These are phyloP conservation scores for Botrytis medusae DNA, from an alignment of 2,329 filamentous ascomycete species.

Conservation along the genomic window DNA sequence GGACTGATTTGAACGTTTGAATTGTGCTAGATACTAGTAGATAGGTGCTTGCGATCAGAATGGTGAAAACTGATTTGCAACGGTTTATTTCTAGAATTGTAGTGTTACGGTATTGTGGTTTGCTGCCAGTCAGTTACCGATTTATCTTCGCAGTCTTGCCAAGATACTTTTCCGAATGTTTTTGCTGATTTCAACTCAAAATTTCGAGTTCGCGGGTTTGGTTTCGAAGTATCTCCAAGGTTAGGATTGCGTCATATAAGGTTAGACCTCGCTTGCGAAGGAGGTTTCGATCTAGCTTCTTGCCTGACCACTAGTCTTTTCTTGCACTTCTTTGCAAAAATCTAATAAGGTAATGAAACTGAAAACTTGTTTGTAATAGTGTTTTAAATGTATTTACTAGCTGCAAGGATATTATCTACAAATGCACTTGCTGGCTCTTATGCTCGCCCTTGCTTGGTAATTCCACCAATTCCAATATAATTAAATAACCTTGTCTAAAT, in stretches of 20 bases:
- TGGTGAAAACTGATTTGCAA: not conserved
- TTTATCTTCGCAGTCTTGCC: not conserved
- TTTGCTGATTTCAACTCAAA: not conserved
- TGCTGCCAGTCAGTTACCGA: not conserved
- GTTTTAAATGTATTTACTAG: not conserved
- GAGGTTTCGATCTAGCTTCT: not conserved
- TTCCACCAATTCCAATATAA: not conserved
- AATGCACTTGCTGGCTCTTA: not conserved
- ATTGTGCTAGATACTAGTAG: no score
- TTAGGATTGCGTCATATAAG: not conserved
- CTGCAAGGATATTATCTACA: slow-evolving; percentile 12
- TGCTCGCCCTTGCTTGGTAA: not conserved
- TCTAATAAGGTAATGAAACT: not conserved
- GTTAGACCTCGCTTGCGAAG: not conserved
- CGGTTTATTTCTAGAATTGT: not conserved
- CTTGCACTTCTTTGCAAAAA: not conserved
- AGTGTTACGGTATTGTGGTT: not conserved
- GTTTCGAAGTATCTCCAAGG: not conserved
- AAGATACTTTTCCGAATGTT: no score
- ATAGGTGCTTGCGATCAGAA: not conserved
- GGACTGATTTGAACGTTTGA: not conserved
- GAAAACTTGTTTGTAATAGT: not conserved
- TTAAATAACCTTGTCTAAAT: not conserved
- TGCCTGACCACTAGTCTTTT: not conserved
- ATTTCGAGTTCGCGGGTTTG: not conserved